These are phyloP conservation scores for Aphanomyces astaci DNA, from an alignment of 352 stramenopile genomes.

Conservation along the genomic window DNA sequence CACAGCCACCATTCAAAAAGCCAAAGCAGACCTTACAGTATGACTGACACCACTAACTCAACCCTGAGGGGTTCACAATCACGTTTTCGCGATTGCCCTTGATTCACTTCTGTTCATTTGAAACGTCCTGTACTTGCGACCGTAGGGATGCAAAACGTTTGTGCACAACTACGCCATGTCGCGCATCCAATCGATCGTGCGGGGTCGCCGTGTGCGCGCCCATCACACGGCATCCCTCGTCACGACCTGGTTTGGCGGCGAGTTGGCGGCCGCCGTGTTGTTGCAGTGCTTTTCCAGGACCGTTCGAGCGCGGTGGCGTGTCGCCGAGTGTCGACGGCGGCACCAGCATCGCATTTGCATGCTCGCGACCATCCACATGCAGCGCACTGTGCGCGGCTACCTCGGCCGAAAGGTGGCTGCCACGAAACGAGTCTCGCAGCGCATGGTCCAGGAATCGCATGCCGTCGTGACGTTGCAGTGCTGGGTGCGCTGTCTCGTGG, in stretches of 20 bases:
- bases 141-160: slow-evolving; percentile 17
- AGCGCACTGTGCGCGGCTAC: slow-evolving; percentile 14
- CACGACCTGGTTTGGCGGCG: slow-evolving; percentile 10
- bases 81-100: no score
- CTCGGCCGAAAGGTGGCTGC: not conserved
- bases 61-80: not conserved
- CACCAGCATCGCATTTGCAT: not conserved
- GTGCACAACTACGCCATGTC: slow-evolving; percentile 2
- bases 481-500: slow-evolving; percentile 8
- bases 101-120: no score
- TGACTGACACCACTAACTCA: not conserved
- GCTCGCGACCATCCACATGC: slow-evolving; percentile 1
- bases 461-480: slow-evolving; percentile 10
- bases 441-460: no score
- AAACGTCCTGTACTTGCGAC: no score
- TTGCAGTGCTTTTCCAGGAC: not conserved
- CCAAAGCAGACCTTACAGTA: not conserved
- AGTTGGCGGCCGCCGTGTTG: not conserved
- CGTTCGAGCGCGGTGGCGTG: not conserved
- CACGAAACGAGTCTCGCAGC: not conserved
- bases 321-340: not conserved
- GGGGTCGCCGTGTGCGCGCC: not conserved
- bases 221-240: not conserved
- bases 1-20: not conserved
- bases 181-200: slow-evolving; percentile 10